Evolutionary conservation across 257 asterid species (phyloP), one percentile per base, ranked within the genome.

Genomic region (Leptodermis oblonga): DNA sequence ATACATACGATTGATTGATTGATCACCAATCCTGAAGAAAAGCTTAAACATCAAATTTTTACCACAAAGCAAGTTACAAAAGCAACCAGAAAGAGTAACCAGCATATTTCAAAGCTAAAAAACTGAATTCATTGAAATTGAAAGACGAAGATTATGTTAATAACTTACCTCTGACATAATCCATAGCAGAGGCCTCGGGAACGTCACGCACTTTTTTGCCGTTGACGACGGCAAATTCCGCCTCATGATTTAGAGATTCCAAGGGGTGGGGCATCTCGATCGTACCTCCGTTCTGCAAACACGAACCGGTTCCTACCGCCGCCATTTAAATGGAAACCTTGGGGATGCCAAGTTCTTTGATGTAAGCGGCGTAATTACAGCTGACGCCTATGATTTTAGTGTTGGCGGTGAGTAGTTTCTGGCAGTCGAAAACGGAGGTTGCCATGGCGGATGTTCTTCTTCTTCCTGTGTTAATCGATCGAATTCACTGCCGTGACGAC

Each of bases 311-410:
- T 92, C 98, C 98, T 90, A 67, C 41, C 28, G 61, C 10, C 55
- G 71, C 14, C 10, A 31, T 30, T 5, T 20, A 22, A 53, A 39
- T 31, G 10, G 37, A 7, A 46, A 52, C 97, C 78, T 87, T 93
- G 41, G 98, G 97, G 39, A 90, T 90, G 49, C 97, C 96, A 71
- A 93, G 94, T 70, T 93, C 98, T 39, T 87, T 93, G 34, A 97
- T 97, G 84, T 93, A 96, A 59, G 96, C 97, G 46, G 93, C 98
- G 85, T 93, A 93, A 82, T 93, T 93, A 39, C 98, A 95, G 64
- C 98, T 97, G 71, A 93, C 98, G 80, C 79, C 95, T 76, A 93
- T 80, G 85, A 93, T 88, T 69, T 93, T 93, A 67, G 97, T 90
- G 70, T 96, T 94, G 65, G 76, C 85, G 51, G 76, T 69, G 23